Percentiles rank a stretch among this genome's conserved stretches.
These are phyloP conservation scores for Microsporum ferrugineum DNA, from an alignment of 2,329 filamentous ascomycete species.

Conservation along the genomic window DNA sequence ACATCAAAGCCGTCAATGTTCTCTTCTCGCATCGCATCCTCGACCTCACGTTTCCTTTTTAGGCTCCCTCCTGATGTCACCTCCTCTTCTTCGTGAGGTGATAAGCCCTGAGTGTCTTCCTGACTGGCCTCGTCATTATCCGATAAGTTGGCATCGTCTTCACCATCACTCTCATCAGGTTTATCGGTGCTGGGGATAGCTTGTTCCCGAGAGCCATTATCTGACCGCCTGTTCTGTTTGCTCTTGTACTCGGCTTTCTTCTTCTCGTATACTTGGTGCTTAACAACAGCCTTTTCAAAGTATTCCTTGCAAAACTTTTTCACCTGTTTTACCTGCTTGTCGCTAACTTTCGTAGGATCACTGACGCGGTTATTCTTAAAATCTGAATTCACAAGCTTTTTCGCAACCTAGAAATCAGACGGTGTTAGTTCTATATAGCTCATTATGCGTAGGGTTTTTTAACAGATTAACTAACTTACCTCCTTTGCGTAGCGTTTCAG, in stretches of 20 bases:
- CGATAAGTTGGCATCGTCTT: conserved; percentile 29
- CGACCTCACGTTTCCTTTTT: conserved; percentile 17
- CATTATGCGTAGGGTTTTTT: not conserved
- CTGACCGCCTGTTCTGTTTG: conserved; percentile 8
- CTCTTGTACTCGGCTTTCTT: conserved; percentile 44
- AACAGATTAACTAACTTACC: conserved; percentile 27
- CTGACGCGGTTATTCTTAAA: conserved; percentile 81
- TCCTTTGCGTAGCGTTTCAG: conserved; percentile 55
- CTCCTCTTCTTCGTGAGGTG: conserved; percentile 30
- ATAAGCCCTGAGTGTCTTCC: conserved; percentile 35
- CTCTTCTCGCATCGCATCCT: conserved; percentile 16
- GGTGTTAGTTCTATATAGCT: conserved; percentile 39
- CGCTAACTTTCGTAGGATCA: conserved; percentile 64
- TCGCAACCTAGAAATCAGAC: conserved; percentile 51
- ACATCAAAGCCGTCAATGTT: conserved; percentile 15
- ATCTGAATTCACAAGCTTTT: conserved; percentile 83
- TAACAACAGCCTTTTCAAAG: conserved; percentile 72
- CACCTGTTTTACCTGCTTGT: conserved; percentile 70
- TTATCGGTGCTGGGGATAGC: not conserved
- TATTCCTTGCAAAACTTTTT: conserved; percentile 76
- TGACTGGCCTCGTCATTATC: conserved; percentile 29
- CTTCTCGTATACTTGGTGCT: conserved; percentile 59
- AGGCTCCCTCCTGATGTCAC: conserved; percentile 11
- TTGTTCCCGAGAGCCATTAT: conserved; percentile 8
- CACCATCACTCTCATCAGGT: conserved; percentile 18